Conservation (phyloP, 1,284 basidiomycete species). For the Gymnopus androsaceus region DNA sequence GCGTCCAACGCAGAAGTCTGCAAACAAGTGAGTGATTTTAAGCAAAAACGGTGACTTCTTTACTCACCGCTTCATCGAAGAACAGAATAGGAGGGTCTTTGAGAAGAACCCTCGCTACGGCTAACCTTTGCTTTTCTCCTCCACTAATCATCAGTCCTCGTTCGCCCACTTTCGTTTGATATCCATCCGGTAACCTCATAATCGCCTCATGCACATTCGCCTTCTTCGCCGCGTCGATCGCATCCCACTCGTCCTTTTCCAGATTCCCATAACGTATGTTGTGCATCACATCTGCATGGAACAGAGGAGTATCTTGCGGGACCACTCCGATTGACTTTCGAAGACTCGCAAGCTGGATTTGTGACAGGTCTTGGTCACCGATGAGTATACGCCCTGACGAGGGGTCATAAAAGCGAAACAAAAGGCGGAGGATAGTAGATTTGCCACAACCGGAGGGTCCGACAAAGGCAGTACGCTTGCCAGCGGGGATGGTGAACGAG, state of each 20-base stretch:
- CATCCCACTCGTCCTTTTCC: conserved; percentile 87
- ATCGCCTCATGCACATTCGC: conserved; percentile 90
- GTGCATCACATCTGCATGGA: conserved; percentile 94
- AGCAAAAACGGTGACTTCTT: not conserved
- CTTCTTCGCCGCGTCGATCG: conserved; percentile 78
- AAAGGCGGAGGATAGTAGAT: conserved; percentile 91
- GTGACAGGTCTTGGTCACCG: conserved; percentile 85
- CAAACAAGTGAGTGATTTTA: not conserved
- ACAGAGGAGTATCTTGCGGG: conserved; percentile 96
- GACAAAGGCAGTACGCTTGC: conserved; percentile 94
- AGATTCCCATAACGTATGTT: conserved; percentile 95
- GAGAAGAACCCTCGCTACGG: conserved; percentile 88
- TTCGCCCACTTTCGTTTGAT: conserved; percentile 92
- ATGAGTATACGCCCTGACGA: conserved; percentile 78
- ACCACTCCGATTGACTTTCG: conserved; percentile 87
- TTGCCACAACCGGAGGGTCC: conserved; percentile 98
- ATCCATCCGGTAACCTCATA: conserved; percentile 80
- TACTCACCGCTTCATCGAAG: conserved; percentile 93
- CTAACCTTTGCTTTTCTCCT: conserved; percentile 95
- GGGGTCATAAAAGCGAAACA: conserved; percentile 95
- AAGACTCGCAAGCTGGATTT: conserved; percentile 74
- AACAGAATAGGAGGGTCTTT: conserved; percentile 96
- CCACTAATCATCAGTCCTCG: conserved; percentile 97
- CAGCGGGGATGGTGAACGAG: conserved; percentile 92
- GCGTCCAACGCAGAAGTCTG: conserved; percentile 94